phyloP scores from a whole-genome alignment of 2,329 filamentous ascomycete species.

The Fusarium sp. region DNA sequence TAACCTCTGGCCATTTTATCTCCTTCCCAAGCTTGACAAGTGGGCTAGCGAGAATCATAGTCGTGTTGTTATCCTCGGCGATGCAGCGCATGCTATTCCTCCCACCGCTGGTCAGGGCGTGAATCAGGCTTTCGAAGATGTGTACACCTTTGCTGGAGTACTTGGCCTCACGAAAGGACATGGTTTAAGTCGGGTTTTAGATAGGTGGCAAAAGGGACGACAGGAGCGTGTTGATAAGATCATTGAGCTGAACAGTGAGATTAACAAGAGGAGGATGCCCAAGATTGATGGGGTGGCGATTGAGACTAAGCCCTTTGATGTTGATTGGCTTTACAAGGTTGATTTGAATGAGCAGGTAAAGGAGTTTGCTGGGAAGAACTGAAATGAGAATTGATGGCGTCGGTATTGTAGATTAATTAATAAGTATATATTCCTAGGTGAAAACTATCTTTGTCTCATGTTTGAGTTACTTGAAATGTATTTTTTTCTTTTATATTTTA shows the following conservation, averaged over 20 bases:
- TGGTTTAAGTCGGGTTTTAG: background rate
- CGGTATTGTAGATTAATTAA: no score
- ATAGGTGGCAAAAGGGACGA: constrained; percentile 59
- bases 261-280: constrained; percentile 61
- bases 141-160: constrained; percentile 57
- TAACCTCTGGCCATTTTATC: constrained; percentile 62
- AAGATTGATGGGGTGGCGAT: constrained; percentile 40
- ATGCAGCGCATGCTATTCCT: constrained; percentile 61
- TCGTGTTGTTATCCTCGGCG: constrained; percentile 59
- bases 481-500: no score
- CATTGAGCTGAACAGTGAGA: constrained; percentile 59
- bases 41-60: constrained; percentile 51
- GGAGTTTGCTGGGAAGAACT: constrained; percentile 6
- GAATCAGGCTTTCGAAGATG: constrained; percentile 63
- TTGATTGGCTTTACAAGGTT: constrained; percentile 57
- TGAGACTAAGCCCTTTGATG: constrained; percentile 47
- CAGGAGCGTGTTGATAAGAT: constrained; percentile 61
- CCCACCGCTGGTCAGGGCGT: constrained; percentile 60
- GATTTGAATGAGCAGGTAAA: constrained; percentile 52
- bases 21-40: constrained; percentile 57
- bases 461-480: no score
- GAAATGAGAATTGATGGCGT: background rate
- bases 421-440: no score
- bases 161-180: constrained; percentile 44
- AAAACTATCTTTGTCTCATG: no score